Percentiles rank a stretch among this genome's conserved stretches.
Conservation (phyloP, 1,284 basidiomycete species). For the Boletus semigastroideus region DNA sequence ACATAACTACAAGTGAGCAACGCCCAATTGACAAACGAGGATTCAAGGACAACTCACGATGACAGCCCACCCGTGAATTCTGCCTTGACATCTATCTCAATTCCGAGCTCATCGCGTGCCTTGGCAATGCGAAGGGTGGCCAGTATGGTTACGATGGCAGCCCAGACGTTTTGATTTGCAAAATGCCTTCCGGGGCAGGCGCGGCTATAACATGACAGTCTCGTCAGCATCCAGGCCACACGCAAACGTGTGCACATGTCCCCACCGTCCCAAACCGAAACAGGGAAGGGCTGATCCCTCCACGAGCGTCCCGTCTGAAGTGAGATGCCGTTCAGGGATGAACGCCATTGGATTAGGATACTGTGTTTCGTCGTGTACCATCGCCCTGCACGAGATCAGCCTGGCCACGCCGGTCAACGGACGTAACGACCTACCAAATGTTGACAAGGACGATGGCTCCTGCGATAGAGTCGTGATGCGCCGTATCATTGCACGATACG, state of each 20-base stretch:
- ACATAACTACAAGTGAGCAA: slow-evolving; percentile 6
- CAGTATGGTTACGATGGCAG: slow-evolving; percentile 20
- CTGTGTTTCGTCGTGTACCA: slow-evolving; percentile 23
- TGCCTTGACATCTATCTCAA: slow-evolving; percentile 21
- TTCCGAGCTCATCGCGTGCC: slow-evolving; percentile 16
- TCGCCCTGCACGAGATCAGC: slow-evolving; percentile 22
- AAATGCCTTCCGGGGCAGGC: slow-evolving; percentile 27
- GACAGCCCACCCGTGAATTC: slow-evolving; percentile 28
- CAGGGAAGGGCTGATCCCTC: not conserved
- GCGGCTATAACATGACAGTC: slow-evolving; percentile 11
- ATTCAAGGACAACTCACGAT: slow-evolving; percentile 8
- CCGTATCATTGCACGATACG: not conserved
- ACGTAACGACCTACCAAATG: slow-evolving; percentile 22
- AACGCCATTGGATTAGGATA: slow-evolving; percentile 26
- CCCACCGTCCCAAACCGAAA: slow-evolving; percentile 33
- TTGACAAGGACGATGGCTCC: slow-evolving; percentile 27
- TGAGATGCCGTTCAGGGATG: slow-evolving; percentile 30
- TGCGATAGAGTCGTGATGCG: slow-evolving; percentile 2
- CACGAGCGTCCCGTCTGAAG: slow-evolving; percentile 10
- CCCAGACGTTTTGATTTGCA: slow-evolving; percentile 28
- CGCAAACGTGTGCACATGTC: not conserved
- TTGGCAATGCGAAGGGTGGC: slow-evolving; percentile 25
- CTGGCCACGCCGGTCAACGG: not conserved
- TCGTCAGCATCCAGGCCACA: not conserved
- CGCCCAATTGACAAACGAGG: not conserved